These are phyloP conservation scores for Echinochloa phyllopogon DNA, from an alignment of 176 grass and related monocot genomes.

Conservation along the genomic window DNA sequence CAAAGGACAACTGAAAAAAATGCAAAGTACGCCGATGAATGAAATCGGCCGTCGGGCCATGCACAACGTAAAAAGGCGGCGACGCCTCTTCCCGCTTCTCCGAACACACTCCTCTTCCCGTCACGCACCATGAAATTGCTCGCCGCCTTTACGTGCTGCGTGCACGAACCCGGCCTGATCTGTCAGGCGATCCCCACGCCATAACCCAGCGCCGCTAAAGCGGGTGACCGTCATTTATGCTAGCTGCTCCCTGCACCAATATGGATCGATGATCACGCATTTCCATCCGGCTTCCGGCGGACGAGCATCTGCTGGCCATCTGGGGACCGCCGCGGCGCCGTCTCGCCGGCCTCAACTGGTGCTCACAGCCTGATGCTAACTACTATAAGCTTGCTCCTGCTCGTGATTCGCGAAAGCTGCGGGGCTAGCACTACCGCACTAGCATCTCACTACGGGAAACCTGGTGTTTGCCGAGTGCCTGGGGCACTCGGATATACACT, in stretches of 20 bases:
- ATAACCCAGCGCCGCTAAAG: constrained; percentile 22
- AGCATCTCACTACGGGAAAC: too few relatives aligned
- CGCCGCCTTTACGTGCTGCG: not conserved
- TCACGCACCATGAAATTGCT: not conserved
- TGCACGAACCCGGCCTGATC: not conserved
- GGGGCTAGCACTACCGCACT: too few relatives aligned
- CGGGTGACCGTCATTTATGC: constrained; percentile 20
- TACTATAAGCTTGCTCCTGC: not conserved
- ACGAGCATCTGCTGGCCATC: not conserved
- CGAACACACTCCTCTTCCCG: too few relatives aligned
- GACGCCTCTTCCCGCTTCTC: too few relatives aligned
- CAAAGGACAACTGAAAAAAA: too few relatives aligned
- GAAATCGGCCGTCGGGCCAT: too few relatives aligned
- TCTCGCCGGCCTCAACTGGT: not conserved
- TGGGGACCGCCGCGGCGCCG: not conserved
- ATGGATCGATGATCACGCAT: not conserved
- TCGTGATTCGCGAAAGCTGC: not conserved
- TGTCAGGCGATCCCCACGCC: constrained; percentile 3
- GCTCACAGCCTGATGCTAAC: too few relatives aligned
- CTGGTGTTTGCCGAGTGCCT: too few relatives aligned
- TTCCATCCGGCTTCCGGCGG: not conserved
- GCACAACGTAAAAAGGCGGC: too few relatives aligned
- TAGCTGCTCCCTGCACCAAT: not conserved
- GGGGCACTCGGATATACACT: too few relatives aligned
- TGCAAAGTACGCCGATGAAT: too few relatives aligned